Base-by-base conservation (phyloP, 2,329 filamentous ascomycete species). In the Sporothrix pseudoabietina region DNA sequence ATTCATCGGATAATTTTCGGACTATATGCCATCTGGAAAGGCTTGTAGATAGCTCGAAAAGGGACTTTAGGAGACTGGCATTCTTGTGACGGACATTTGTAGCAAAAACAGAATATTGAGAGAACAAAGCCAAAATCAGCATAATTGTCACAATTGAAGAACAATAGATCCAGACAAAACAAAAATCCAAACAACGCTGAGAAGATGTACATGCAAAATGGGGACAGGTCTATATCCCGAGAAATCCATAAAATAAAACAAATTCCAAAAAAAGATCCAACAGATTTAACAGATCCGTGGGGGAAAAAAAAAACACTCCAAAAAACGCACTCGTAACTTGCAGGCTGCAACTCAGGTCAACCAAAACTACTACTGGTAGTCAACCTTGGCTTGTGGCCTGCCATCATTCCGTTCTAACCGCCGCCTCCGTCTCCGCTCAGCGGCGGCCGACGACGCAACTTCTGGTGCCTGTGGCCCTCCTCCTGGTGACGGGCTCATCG, bases 351-450 rank as follows among this genome's bases (percentile, higher is more conserved):
- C 44, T 10, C 35, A 19, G 44, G 6, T 55, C 32, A 30, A 52
- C 57, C 14, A n/a, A 19, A 16, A 9, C 9, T 35, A 44, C 52
- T 59, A 75, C 59, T 73, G 55, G 61, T 77, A 79, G 70, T 79
- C 78, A 3, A 79, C 76, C 44, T 75, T 75, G 68, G 76, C 78
- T 78, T 77, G 66, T 79, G 81, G 63, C 80, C 82, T 80, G 77
- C 83, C 76, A 77, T 83, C 80, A 80, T 82, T 80, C 76, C 89
- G 83, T 79, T 91, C 89, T 74, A 85, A 79, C 76, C 89, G 83
- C 77, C 89, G 84, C 78, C 88, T 82, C 76, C 87, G 79, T 75
- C 89, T 85, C 73, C 90, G 85, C 5, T 86, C 87, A 39, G 84
- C 83, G 57, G 81, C 81, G 35, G 83, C 82, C 10, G 78, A 80